Conservation (phyloP, 441 rosid species). For the Syzygium malaccense region DNA sequence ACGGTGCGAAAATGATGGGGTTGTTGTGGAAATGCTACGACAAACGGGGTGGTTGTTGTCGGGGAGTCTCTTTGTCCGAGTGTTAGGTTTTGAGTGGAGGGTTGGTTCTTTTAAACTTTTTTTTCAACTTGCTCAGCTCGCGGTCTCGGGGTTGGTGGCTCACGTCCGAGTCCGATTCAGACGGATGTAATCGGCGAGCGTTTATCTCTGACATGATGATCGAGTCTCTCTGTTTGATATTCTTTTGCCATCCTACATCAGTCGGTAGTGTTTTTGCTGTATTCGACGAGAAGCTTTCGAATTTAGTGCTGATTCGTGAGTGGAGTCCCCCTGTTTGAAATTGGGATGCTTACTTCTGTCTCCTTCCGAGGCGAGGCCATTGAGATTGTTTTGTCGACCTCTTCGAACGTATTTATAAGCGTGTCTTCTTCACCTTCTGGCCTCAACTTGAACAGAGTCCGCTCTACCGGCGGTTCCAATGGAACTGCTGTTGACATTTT, state of each 20-base stretch:
- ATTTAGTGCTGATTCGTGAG: background rate
- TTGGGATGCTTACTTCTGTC: background rate
- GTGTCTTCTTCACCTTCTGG: background rate
- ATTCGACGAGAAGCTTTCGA: background rate
- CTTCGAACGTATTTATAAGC: background rate
- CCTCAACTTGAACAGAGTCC: background rate
- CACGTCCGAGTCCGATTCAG: background rate
- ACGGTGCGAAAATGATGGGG: too few species aligned
- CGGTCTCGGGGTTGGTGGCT: background rate
- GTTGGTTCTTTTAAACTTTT: background rate
- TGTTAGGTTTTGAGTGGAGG: background rate
- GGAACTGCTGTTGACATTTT: background rate
- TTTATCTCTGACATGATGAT: background rate
- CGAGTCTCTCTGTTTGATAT: background rate
- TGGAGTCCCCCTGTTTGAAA: background rate
- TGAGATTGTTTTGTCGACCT: background rate
- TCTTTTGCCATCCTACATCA: background rate
- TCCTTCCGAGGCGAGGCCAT: background rate
- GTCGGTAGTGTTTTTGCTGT: background rate
- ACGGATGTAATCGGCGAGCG: background rate
- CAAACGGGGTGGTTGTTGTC: background rate
- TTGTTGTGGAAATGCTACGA: background rate
- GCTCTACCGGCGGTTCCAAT: background rate
- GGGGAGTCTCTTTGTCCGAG: background rate
- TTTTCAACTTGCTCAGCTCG: background rate